Conservation (phyloP, 1,139 yeast genomes). For the Saccharomyces hybrid region DNA sequence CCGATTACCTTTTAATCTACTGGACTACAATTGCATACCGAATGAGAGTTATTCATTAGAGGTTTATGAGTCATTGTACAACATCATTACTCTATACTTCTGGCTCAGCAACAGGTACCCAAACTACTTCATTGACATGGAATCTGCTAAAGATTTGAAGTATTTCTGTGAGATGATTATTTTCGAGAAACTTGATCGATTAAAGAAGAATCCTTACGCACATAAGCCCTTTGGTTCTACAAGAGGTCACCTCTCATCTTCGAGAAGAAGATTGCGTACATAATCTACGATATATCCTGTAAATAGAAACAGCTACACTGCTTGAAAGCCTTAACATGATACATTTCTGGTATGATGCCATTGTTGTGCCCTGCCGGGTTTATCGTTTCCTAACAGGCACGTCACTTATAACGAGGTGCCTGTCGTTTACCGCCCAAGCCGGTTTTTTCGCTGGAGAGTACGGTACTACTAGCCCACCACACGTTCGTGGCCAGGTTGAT, state of each 20-base stretch:
- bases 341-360: not conserved
- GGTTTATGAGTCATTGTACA: conserved; percentile 61
- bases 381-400: not conserved
- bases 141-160: conserved; percentile 64
- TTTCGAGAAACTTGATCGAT: conserved; percentile 45
- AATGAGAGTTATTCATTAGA: conserved; percentile 37
- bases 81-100: conserved; percentile 56
- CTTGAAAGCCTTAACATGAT: not conserved
- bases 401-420: not conserved
- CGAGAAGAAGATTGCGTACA: not conserved
- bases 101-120: conserved; percentile 92
- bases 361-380: not conserved
- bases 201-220: conserved; percentile 27
- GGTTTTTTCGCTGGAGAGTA: conserved; percentile 1
- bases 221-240: conserved; percentile 6
- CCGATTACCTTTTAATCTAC: conserved; percentile 26
- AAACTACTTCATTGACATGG: conserved; percentile 64
- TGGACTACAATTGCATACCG: conserved; percentile 21
- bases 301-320: conserved; percentile 3
- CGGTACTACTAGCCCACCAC: not conserved
- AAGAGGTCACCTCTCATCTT: not conserved
- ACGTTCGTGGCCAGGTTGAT: not conserved
- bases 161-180: conserved; percentile 57
- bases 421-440: not conserved
- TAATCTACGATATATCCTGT: conserved; percentile 4